A percentile compares a stretch with the other conserved stretches of the same genome.
Evolutionary conservation across 768 basidiomycete species (phyloP).

Genomic region (Multifurca ochricompacta): DNA sequence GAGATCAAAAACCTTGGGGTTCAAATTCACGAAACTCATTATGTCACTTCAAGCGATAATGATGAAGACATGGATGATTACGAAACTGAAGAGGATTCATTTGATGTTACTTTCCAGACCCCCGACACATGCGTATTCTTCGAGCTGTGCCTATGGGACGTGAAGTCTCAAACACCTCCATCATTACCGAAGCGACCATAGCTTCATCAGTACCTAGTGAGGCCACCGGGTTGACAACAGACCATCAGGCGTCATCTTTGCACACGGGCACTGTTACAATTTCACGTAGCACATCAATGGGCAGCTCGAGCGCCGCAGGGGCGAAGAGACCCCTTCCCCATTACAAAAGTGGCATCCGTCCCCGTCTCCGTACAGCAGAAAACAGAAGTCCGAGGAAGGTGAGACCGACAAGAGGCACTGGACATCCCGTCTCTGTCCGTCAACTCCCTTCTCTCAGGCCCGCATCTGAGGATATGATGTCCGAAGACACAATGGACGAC

Average conservation of each 20-base stretch:
- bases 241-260: constrained; percentile 27
- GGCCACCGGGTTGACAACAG: constrained; percentile 26
- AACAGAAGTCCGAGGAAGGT: constrained; percentile 9
- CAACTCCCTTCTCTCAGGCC: constrained; percentile 6
- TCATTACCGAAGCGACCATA: constrained; percentile 17
- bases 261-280: constrained; percentile 26
- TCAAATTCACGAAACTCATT: constrained; percentile 23
- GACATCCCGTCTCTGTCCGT: constrained; percentile 2
- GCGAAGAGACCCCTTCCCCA: constrained; percentile 25
- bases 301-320: constrained; percentile 23
- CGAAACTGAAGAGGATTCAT: constrained; percentile 51
- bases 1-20: constrained; percentile 34
- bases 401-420: not conserved
- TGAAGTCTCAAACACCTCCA: constrained; percentile 18
- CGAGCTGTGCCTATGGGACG: constrained; percentile 19
- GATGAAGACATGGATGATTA: constrained; percentile 27
- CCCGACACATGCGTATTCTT: constrained; percentile 34
- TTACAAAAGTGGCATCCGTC: constrained; percentile 5
- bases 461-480: constrained; percentile 4
- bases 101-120: constrained; percentile 60
- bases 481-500: constrained; percentile 19
- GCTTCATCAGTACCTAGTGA: constrained; percentile 23
- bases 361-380: constrained; percentile 5
- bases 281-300: constrained; percentile 18
- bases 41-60: constrained; percentile 17